These are phyloP conservation scores for Stereum hirsutum DNA, from an alignment of 1,284 basidiomycete genomes.

Conservation along the genomic window DNA sequence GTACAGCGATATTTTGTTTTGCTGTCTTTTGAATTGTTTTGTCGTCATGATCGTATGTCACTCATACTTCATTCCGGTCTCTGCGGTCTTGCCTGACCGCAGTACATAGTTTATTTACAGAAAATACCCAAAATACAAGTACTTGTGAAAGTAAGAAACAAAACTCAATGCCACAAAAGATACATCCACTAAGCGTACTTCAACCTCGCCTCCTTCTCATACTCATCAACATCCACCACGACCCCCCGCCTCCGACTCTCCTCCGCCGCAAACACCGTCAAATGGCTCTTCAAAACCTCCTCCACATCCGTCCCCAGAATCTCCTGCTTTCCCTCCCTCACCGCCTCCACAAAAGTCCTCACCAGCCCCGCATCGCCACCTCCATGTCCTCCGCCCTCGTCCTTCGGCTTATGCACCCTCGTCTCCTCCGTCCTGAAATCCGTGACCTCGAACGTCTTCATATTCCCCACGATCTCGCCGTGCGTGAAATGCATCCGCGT, in stretches of 20 bases:
- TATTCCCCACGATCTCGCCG: conserved; percentile 80
- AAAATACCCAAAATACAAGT: too few species aligned
- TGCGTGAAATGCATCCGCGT: conserved; percentile 74
- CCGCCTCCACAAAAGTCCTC: conserved; percentile 63
- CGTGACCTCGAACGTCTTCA: conserved; percentile 66
- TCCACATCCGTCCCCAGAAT: conserved; percentile 55
- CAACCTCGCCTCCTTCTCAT: conserved; percentile 42
- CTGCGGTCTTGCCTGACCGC: too few species aligned
- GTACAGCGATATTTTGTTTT: too few species aligned
- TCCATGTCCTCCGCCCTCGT: conserved; percentile 66
- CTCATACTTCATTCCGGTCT: too few species aligned
- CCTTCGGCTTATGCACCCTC: conserved; percentile 38
- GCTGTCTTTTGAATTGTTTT: too few species aligned
- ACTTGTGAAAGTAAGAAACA: too few species aligned
- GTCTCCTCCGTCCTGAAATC: conserved; percentile 58
- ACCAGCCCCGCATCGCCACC: conserved; percentile 76
- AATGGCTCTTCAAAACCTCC: conserved; percentile 68
- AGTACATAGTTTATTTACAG: too few species aligned
- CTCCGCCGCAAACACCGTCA: conserved; percentile 82
- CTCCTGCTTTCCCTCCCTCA: conserved; percentile 50
- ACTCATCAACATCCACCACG: conserved; percentile 57
- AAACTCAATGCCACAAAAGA: too few species aligned
- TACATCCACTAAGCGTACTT: too few species aligned
- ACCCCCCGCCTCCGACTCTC: conserved; percentile 55
- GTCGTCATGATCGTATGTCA: too few species aligned